Evolutionary conservation across 2,329 filamentous ascomycete genomes (phyloP).

Genomic region (Lasiodiplodia gonubiensis): DNA sequence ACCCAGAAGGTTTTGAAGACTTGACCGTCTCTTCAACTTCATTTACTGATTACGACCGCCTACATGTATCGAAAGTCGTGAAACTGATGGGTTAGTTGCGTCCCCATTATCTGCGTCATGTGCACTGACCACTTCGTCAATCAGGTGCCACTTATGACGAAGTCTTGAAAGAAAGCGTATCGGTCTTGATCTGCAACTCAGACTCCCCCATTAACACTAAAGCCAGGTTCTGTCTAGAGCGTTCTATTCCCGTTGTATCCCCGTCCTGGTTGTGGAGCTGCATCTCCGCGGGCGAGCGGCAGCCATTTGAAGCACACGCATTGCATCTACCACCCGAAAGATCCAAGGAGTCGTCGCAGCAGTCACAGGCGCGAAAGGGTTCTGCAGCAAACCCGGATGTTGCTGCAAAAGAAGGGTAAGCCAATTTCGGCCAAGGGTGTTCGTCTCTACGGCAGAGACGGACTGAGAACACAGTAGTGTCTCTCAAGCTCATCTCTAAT

Average conservation of each 20-base stretch:
- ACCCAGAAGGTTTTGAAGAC: constrained; percentile 63
- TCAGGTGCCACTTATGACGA: constrained; percentile 79
- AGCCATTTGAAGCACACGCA: constrained; percentile 29
- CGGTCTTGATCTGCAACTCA: constrained; percentile 76
- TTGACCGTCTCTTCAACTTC: constrained; percentile 80
- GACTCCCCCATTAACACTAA: constrained; percentile 70
- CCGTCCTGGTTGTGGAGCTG: constrained; percentile 84
- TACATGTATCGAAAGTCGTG: constrained; percentile 81
- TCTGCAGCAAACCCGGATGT: background rate
- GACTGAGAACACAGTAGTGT: background rate
- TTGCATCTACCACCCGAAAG: constrained; percentile 34
- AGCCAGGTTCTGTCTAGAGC: constrained; percentile 73
- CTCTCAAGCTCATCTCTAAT: constrained; percentile 4
- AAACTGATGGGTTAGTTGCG: constrained; percentile 66
- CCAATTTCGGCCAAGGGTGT: background rate
- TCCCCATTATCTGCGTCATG: constrained; percentile 20
- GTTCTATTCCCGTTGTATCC: constrained; percentile 80
- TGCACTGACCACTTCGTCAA: background rate
- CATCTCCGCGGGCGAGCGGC: constrained; percentile 6
- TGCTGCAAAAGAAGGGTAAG: constrained; percentile 22
- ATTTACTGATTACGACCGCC: constrained; percentile 81
- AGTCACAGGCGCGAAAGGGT: background rate
- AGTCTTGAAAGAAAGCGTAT: constrained; percentile 72
- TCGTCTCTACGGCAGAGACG: background rate
- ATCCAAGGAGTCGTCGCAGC: background rate